Evolutionary conservation across 2,329 filamentous ascomycete genomes (phyloP), one percentile per base, ranked within the genome.

Genomic region (Pseudogymnoascus sp.): DNA sequence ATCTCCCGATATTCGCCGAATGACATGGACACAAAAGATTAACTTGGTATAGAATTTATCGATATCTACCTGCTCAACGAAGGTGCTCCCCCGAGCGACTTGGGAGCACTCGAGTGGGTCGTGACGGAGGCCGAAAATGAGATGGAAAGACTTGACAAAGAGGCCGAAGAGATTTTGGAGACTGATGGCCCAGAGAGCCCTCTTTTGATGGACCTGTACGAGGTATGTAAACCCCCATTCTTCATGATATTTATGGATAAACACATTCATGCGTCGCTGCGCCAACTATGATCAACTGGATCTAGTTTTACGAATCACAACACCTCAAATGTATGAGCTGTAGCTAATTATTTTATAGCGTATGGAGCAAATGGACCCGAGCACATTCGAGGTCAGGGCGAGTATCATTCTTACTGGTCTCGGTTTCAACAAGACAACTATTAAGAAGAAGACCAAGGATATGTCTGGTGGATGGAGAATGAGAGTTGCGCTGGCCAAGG

Each of bases 381-480:
- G 92, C 37, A 99, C 95, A 60, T 99, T 99, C 79, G 82, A 91
- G 73, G 96, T 93, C 65, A 91, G 94, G 74, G 94, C 94, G 65
- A 96, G 93, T 62, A 87, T 97, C 68, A 99, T 99, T 75, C 79
- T 99, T 70, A 99, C 94, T 62, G 94, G 94, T 92, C 89, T 99
- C 64, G 94, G 94, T 68, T 99, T 99, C 86, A 96, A 99, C 87
- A 97, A 97, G 83, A 79, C 78, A 70, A 99, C 95, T 62, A 97
- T 99, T 74, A 82, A 95, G 78, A 99, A 99, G 86, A 97, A 95
- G 87, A 99, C 95, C 71, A 99, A 97, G 85, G 95, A 99, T 77
- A 99, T 99, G 95, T 99, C 94, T 68, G 94, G 94, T 90, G 94
- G 94, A 71, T 99, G 94, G 94, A 87, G 93, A 82, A 99, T 99